phyloP scores from a whole-genome alignment of 2,329 filamentous ascomycete genomes.

The Tolypocladium tundrense region DNA sequence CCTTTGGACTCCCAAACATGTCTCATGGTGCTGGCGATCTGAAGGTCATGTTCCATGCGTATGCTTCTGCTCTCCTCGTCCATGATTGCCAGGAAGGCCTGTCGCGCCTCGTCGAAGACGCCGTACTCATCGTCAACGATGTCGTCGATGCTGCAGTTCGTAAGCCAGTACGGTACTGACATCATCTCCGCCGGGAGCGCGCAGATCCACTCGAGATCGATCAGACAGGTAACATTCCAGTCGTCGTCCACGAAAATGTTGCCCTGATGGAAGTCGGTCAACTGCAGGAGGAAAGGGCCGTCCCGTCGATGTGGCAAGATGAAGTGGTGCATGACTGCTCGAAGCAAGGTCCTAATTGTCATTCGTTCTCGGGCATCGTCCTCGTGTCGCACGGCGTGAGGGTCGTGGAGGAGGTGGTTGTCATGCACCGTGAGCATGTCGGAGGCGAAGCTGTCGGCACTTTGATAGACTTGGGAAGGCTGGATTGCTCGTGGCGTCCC shows the following conservation, averaged over 20 bases:
- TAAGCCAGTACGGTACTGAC: slow-evolving; percentile 21
- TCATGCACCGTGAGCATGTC: slow-evolving; percentile 18
- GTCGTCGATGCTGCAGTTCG: slow-evolving; percentile 9
- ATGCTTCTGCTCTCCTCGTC: slow-evolving; percentile 4
- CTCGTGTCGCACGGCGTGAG: slow-evolving; percentile 13
- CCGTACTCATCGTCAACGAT: slow-evolving; percentile 7
- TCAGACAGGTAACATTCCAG: slow-evolving; percentile 20
- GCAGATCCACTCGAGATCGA: slow-evolving; percentile 24
- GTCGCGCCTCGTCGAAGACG: slow-evolving; percentile 5
- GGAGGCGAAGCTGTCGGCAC: slow-evolving; percentile 14
- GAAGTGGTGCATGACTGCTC: slow-evolving; percentile 15
- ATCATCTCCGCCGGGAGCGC: slow-evolving; percentile 19
- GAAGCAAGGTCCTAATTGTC: slow-evolving; percentile 13
- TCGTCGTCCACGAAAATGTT: slow-evolving; percentile 24
- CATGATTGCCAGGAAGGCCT: slow-evolving; percentile 7
- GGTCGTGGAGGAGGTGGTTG: slow-evolving; percentile 14
- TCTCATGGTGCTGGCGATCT: slow-evolving; percentile 7
- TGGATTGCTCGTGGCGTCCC: slow-evolving; percentile 20
- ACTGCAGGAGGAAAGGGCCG: slow-evolving; percentile 15
- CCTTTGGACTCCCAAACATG: slow-evolving; percentile 9
- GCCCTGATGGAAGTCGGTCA: slow-evolving; percentile 21
- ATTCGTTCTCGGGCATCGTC: slow-evolving; percentile 18
- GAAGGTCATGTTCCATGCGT: slow-evolving; percentile 6
- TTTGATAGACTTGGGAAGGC: slow-evolving; percentile 17
- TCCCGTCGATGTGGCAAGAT: slow-evolving; percentile 9